Evolutionary conservation across 495 filamentous ascomycete genomes (phyloP).

Genomic region (Penicillium parvum): DNA sequence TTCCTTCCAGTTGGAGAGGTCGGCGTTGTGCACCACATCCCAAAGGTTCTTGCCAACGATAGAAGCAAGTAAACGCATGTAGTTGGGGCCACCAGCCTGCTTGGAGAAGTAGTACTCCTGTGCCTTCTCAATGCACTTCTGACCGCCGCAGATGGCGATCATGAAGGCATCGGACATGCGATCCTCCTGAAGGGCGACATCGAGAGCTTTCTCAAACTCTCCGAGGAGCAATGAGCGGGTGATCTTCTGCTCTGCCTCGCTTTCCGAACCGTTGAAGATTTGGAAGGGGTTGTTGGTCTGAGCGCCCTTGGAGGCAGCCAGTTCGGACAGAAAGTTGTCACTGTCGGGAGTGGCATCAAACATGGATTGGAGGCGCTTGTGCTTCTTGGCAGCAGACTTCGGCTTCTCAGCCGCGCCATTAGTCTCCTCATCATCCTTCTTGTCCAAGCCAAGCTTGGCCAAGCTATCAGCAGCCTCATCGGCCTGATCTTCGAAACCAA

Average conservation of each 20-base stretch:
- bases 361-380: constrained; percentile 70
- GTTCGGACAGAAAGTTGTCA: constrained; percentile 74
- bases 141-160: constrained; percentile 94
- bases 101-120: constrained; percentile 87
- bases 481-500: constrained; percentile 70
- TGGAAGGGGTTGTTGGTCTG: constrained; percentile 85
- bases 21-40: constrained; percentile 96
- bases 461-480: constrained; percentile 48
- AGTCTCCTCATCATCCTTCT: constrained; percentile 39
- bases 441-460: constrained; percentile 40
- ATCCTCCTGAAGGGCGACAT: constrained; percentile 80
- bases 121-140: constrained; percentile 89
- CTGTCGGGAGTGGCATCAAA: constrained; percentile 74
- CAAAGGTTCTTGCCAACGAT: constrained; percentile 95
- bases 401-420: constrained; percentile 46
- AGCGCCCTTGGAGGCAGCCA: constrained; percentile 71
- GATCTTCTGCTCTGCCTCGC: constrained; percentile 76
- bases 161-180: constrained; percentile 95
- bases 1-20: constrained; percentile 91
- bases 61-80: constrained; percentile 83
- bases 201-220: constrained; percentile 84
- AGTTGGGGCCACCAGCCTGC: constrained; percentile 78
- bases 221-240: constrained; percentile 85
- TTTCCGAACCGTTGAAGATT: constrained; percentile 74
- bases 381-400: constrained; percentile 46